phyloP scores from a whole-genome alignment of 768 basidiomycete genomes.

The Pleurotus djamor region DNA sequence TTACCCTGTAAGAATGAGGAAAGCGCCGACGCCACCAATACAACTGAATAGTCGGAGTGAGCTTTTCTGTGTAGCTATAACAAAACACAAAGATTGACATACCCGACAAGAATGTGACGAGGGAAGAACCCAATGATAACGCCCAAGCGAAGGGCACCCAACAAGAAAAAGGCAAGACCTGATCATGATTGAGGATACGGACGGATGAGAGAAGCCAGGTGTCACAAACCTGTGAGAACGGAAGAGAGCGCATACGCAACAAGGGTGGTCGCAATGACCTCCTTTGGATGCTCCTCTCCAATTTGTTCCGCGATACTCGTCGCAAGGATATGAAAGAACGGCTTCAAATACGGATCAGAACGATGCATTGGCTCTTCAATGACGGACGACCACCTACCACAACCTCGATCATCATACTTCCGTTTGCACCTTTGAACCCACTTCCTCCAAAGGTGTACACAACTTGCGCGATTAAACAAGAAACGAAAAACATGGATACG shows the following conservation, averaged over 20 bases:
- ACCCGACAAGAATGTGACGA: conserved; percentile 95
- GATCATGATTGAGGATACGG: conserved; percentile 5
- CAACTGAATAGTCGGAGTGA: conserved; percentile 31
- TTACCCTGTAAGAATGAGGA: conserved; percentile 87
- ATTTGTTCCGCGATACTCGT: conserved; percentile 70
- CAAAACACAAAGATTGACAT: conserved; percentile 18
- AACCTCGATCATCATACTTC: conserved; percentile 98
- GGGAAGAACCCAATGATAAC: conserved; percentile 94
- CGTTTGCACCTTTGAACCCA: conserved; percentile 87
- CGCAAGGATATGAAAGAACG: conserved; percentile 94
- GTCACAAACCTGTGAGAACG: conserved; percentile 70
- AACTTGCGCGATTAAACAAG: conserved; percentile 76
- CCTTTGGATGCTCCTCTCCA: conserved; percentile 63
- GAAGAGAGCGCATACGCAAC: conserved; percentile 87
- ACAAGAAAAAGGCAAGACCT: conserved; percentile 83
- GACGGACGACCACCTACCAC: conserved; percentile 54
- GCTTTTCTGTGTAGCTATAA: neutral
- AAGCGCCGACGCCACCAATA: conserved; percentile 95
- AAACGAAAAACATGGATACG: conserved; percentile 94
- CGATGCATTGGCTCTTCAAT: neutral
- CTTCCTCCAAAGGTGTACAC: conserved; percentile 86
- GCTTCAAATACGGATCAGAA: conserved; percentile 37
- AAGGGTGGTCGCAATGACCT: conserved; percentile 90
- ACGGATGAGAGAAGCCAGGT: neutral
- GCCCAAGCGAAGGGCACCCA: conserved; percentile 83